A percentile compares a stretch with the other conserved stretches of the same genome.
phyloP scores from a whole-genome alignment of 202 grass and related monocot genomes.

The Dendrocalamus latiflorus region DNA sequence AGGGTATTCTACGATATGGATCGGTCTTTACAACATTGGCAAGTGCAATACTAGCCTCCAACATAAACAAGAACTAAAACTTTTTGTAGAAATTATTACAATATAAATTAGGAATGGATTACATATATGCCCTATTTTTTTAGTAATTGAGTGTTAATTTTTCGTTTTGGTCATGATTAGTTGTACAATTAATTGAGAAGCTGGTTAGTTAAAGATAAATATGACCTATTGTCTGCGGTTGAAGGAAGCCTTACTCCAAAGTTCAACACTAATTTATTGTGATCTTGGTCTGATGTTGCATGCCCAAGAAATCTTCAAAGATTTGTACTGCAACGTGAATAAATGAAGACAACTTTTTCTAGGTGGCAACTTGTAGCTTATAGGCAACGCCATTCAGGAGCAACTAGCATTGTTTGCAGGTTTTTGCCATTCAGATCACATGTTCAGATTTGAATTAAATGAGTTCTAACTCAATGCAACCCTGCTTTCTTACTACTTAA shows the following conservation, averaged over 20 bases:
- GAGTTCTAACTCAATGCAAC: neutral
- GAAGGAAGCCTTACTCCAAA: neutral
- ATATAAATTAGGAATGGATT: no score
- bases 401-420: neutral
- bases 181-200: no score
- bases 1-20: no score
- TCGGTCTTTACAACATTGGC: no score
- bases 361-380: conserved; percentile 1
- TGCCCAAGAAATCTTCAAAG: neutral
- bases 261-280: neutral
- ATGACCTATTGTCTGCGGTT: no score
- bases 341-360: conserved; percentile 12
- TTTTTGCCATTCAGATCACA: neutral
- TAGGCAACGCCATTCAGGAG: conserved; percentile 4
- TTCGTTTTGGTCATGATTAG: no score
- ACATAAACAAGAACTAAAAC: no score
- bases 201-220: no score
- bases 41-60: no score
- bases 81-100: no score
- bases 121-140: no score
- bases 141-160: no score
- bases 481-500: neutral
- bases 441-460: conserved; percentile 4
- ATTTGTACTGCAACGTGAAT: neutral
- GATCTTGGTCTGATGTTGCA: neutral